These are phyloP conservation scores for Persicaria tinctoria DNA, from an alignment of 148 eudicot species.

Conservation along the genomic window DNA sequence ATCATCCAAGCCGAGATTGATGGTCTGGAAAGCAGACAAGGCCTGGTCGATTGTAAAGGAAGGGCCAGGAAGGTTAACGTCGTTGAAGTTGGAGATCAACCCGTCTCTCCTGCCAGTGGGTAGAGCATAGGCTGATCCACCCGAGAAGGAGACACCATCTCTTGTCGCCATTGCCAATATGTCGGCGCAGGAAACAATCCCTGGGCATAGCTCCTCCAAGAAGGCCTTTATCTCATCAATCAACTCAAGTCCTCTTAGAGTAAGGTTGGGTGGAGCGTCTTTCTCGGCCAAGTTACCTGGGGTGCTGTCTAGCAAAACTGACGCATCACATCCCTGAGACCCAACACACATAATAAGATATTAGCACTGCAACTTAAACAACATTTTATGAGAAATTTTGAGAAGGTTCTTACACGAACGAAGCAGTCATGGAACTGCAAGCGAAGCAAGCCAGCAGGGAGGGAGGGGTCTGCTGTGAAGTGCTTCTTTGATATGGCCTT, in stretches of 20 bases:
- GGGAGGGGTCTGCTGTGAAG: constrained; percentile 1
- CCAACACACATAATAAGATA: neutral
- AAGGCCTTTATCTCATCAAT: constrained; percentile 17
- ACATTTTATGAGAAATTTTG: neutral
- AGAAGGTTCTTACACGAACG: constrained; percentile 11
- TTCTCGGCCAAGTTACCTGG: constrained; percentile 12
- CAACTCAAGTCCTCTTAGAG: constrained; percentile 17
- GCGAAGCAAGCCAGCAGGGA: constrained; percentile 23
- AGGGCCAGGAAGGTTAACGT: constrained; percentile 16
- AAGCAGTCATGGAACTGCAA: constrained; percentile 25
- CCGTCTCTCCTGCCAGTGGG: constrained; percentile 25
- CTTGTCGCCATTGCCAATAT: constrained; percentile 19
- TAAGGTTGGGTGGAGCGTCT: constrained; percentile 22
- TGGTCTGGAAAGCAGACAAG: constrained; percentile 12
- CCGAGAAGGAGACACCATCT: constrained; percentile 15
- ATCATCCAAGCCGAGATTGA: constrained; percentile 12
- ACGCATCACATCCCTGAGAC: constrained; percentile 25
- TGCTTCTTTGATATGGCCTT: constrained; percentile 1
- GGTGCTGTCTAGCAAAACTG: constrained; percentile 16
- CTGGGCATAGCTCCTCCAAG: constrained; percentile 17
- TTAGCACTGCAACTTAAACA: neutral
- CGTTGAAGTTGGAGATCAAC: constrained; percentile 10
- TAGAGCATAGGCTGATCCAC: constrained; percentile 15
- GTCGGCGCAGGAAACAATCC: constrained; percentile 23
- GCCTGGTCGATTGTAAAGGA: constrained; percentile 13